A percentile compares a stretch with the other conserved stretches of the same genome.
These are phyloP conservation scores for Chaetoceros muelleri DNA, from an alignment of 108 stramenopile genomes.

Conservation along the genomic window DNA sequence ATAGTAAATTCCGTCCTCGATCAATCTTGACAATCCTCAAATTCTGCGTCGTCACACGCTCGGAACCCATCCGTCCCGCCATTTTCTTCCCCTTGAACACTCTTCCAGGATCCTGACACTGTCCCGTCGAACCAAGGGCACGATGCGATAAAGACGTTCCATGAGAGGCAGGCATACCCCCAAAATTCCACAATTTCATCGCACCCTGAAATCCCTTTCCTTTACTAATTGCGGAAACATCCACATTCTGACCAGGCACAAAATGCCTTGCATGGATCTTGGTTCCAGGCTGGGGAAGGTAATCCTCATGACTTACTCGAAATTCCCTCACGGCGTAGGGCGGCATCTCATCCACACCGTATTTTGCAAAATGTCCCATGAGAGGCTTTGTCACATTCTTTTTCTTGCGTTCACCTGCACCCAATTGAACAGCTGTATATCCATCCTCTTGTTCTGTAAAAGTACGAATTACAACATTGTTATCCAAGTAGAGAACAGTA, in stretches of 20 bases:
- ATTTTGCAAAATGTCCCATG: constrained; percentile 51
- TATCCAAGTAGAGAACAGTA: constrained; percentile 89
- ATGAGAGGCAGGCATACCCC: constrained; percentile 91
- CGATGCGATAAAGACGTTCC: constrained; percentile 91
- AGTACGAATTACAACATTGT: constrained; percentile 83
- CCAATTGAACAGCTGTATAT: constrained; percentile 83
- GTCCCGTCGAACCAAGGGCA: constrained; percentile 71
- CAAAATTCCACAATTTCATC: constrained; percentile 95
- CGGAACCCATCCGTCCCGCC: constrained; percentile 94
- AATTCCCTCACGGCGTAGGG: constrained; percentile 80
- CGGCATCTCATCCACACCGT: constrained; percentile 43
- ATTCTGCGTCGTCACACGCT: constrained; percentile 82
- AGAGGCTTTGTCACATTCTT: constrained; percentile 78
- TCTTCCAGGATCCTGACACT: constrained; percentile 89
- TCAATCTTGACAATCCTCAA: constrained; percentile 88
- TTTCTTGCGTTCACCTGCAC: constrained; percentile 87
- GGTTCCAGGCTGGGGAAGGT: constrained; percentile 72
- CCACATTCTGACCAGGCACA: constrained; percentile 95
- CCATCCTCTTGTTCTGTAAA: constrained; percentile 83
- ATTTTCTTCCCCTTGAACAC: constrained; percentile 98
- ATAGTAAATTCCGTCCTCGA: constrained; percentile 84
- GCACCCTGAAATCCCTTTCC: constrained; percentile 98
- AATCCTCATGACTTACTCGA: constrained; percentile 51
- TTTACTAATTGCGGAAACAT: constrained; percentile 82
- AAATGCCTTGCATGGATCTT: constrained; percentile 91